Base-by-base conservation (phyloP, 106 monocot genomes). In the Acorus calamus region DNA sequence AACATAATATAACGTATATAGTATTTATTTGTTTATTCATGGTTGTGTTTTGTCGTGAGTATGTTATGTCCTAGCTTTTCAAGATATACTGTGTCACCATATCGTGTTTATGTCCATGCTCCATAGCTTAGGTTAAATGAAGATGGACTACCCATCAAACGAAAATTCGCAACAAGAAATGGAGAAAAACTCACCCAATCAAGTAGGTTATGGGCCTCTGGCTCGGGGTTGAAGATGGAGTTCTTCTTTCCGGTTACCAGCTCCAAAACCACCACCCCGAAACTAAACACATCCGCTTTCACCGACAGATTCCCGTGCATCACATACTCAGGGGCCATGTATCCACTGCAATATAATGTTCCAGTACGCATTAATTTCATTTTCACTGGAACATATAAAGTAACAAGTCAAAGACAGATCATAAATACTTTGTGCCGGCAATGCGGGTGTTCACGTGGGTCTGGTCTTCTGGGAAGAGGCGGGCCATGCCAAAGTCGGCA, bases 241-340 rank as follows among this genome's bases (percentile, higher is more conserved):
- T 80, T 90, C 74, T 86, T 90, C 49, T 55, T 65, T 4, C 90
- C 90, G 0, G 73, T 70, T 52, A 90, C 50, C 50, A 90, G 66
- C 70, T 90, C 90, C 14, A 90, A 76, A 14, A 90, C 46, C 11
- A 90, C 3, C 48, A 86, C 80, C 4, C 90, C 90, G 42, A 86
- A 90, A 69, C 90, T 90, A 60, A 86, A 90, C 6, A 90, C 83
- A 45, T 90, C 90, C 42, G 71, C 86, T 64, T 86, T 90, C 3
- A 77, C 71, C 28, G 86, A 83, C 50, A 90, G 80, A 42, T 60
- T 45, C 14, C 90, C 90, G 54, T 78, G 73, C 86, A 90, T 86
- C 50, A 78, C 55, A 68, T 86, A 90, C 76, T 90, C 90, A 0
- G 90, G 90, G 3, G 90, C 86, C 90, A 90, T 86, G 73, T 90